phyloP scores from a whole-genome alignment of 306 rosid genomes.

The Lotus japonicus region DNA sequence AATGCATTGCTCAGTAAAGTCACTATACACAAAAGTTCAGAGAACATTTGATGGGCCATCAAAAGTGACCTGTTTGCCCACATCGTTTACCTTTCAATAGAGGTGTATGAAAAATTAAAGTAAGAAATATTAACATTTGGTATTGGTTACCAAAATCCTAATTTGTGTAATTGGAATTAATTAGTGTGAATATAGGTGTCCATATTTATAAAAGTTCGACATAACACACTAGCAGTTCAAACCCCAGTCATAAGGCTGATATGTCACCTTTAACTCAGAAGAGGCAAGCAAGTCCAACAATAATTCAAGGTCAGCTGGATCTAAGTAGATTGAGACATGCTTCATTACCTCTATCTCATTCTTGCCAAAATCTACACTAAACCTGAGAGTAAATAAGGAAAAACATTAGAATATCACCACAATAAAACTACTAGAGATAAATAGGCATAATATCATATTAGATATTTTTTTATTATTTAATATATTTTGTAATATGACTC shows the following conservation, averaged over 20 bases:
- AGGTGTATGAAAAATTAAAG: neutral
- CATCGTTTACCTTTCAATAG: neutral
- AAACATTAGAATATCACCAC: neutral
- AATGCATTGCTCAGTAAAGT: neutral
- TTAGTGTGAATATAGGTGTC: too few species aligned
- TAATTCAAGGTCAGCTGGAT: conserved; percentile 55
- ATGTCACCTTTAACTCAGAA: conserved; percentile 70
- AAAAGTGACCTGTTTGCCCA: neutral
- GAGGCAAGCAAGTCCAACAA: conserved; percentile 64
- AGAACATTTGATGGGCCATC: neutral
- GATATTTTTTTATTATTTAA: too few species aligned
- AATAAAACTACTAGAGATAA: too few species aligned
- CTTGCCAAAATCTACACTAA: conserved; percentile 80
- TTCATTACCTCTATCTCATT: conserved; percentile 73
- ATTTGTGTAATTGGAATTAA: neutral
- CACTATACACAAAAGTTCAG: neutral
- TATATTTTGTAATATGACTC: too few species aligned
- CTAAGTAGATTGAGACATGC: conserved; percentile 75
- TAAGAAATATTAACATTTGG: neutral
- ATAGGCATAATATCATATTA: too few species aligned
- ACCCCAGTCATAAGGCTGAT: conserved; percentile 84
- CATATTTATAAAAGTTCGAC: neutral
- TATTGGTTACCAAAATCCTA: conserved; percentile 7
- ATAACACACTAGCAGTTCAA: conserved; percentile 45
- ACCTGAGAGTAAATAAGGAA: conserved; percentile 45